Base-by-base conservation (phyloP, 2,329 filamentous ascomycete genomes). In the Fusarium succisae region DNA sequence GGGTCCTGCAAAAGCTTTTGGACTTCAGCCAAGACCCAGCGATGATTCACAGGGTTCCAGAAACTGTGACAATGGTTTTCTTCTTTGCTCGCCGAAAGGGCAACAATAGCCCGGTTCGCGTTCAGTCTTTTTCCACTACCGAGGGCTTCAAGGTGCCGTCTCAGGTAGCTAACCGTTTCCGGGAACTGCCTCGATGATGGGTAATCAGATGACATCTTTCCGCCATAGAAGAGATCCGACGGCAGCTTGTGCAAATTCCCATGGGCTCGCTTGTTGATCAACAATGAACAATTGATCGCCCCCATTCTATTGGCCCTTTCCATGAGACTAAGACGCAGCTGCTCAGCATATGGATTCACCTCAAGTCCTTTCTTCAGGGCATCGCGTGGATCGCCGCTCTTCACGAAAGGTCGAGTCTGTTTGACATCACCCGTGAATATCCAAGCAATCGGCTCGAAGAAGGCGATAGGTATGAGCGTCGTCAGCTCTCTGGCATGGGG, bases 391-490 rank as follows among this genome's bases (percentile, higher is more conserved):
- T 76, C 68, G 6, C 66, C 71, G 13, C 78, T 76, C 32, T 83
- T 81, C 26, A 85, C 82, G 32, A 82, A 87, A 0, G 86, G 86
- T 11, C 81, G 80, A 0, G 84, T 86, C 62, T 86, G 83, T 3
- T 84, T 81, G n/a, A 84, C 82, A 43, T 86, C 86, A 3, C 86
- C 86, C 1, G 84, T 84, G 51, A 86, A 82, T 5, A 87, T 83
- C 84, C 85, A 87, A 0, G 80, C 82, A 6, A 80, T 68, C 0
- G 85, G 85, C 6, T 81, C 79, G 53, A 83, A 86, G 35, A 81
- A 83, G 0, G 85, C 84, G 26, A 87, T 77, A 0, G 85, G 80
- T 4, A 87, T 86, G 24, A 87, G 73, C 0, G 83, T 84, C 0
- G 85, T 86, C 0, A 87, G 76, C 70, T 87, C 86, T 22, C 85